phyloP scores from a whole-genome alignment of 2,329 filamentous ascomycete genomes.

The Mycogone perniciosa region DNA sequence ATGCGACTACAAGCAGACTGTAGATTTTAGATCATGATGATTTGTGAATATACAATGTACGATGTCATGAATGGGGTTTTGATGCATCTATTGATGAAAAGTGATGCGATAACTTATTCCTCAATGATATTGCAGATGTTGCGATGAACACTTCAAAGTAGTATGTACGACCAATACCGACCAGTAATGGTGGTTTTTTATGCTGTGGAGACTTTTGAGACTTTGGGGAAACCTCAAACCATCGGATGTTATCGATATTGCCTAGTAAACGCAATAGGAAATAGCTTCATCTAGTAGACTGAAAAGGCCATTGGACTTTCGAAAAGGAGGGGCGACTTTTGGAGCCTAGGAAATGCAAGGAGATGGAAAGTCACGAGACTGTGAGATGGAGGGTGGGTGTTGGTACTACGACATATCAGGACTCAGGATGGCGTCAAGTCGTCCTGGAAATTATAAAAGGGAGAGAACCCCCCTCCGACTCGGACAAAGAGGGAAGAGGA shows the following conservation, averaged over 20 bases:
- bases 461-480: conserved; percentile 1
- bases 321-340: conserved; percentile 8
- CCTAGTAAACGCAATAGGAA: background rate
- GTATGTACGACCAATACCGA: too few relatives aligned
- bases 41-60: background rate
- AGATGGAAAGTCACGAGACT: conserved; percentile 11
- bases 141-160: background rate
- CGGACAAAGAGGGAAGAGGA: background rate
- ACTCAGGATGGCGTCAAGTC: conserved; percentile 10
- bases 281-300: conserved; percentile 10
- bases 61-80: conserved; percentile 1
- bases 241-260: conserved; percentile 9
- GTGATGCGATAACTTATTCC: background rate
- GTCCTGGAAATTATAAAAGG: conserved; percentile 13
- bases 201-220: background rate
- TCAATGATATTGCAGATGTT: background rate
- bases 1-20: conserved; percentile 27
- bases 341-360: conserved; percentile 8
- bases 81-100: background rate
- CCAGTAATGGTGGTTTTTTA: background rate
- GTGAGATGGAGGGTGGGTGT: conserved; percentile 4
- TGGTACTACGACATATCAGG: conserved; percentile 1
- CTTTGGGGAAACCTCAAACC: conserved; percentile 4
- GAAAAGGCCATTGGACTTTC: background rate
- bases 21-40: conserved; percentile 14